These are phyloP conservation scores for Nemophila menziesii DNA, from an alignment of 257 asterid genomes.

Conservation along the genomic window DNA sequence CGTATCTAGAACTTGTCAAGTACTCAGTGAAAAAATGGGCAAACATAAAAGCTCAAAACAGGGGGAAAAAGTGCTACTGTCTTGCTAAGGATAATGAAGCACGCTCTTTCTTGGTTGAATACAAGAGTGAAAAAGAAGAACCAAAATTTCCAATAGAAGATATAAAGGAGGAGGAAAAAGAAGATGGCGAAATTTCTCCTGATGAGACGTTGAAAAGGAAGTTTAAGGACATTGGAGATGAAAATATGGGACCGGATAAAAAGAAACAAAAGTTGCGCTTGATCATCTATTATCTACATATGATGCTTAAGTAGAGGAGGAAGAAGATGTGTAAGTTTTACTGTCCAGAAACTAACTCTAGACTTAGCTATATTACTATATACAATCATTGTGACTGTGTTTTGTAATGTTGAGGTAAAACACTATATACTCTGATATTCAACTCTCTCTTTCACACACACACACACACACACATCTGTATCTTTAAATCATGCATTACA, in stretches of 20 bases:
- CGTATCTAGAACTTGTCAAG: slow-evolving; percentile 56
- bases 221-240: slow-evolving; percentile 24
- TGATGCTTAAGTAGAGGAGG: slow-evolving; percentile 57
- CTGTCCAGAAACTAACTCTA: background rate
- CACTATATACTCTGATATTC: background rate
- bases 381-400: no score
- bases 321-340: slow-evolving; percentile 20
- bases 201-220: no score
- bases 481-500: no score
- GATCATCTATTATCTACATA: slow-evolving; percentile 73
- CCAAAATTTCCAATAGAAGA: slow-evolving; percentile 10
- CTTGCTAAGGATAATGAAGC: slow-evolving; percentile 61
- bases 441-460: no score
- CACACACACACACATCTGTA: no score
- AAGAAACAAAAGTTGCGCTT: slow-evolving; percentile 68
- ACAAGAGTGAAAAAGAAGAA: slow-evolving; percentile 19
- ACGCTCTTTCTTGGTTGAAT: slow-evolving; percentile 32
- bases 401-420: no score
- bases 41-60: slow-evolving; percentile 42
- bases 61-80: slow-evolving; percentile 65
- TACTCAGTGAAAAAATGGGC: slow-evolving; percentile 77
- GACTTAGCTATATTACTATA: background rate
- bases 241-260: slow-evolving; percentile 20
- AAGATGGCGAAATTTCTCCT: slow-evolving; percentile 10
- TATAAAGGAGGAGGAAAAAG: slow-evolving; percentile 19